Conservation (phyloP, 2,329 filamentous ascomycete genomes). For the Acephala macrosclerotiorum region DNA sequence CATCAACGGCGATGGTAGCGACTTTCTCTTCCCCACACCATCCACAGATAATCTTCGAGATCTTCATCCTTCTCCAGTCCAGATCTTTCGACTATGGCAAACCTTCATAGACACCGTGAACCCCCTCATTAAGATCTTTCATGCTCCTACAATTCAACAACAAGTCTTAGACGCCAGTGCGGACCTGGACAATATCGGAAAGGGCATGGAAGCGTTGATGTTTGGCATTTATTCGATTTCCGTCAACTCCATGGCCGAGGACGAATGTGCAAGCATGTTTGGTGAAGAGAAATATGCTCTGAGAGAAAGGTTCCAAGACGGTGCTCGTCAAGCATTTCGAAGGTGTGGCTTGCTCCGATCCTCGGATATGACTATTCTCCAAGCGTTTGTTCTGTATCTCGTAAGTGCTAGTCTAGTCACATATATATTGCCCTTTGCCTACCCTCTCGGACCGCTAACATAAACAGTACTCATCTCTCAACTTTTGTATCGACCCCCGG, state of each 20-base stretch:
- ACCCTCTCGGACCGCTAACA: constrained; percentile 12
- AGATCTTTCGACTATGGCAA: constrained; percentile 73
- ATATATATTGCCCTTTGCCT: not conserved
- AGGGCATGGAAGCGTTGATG: constrained; percentile 70
- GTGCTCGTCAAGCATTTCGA: constrained; percentile 68
- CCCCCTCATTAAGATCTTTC: constrained; percentile 72
- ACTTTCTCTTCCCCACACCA: constrained; percentile 57
- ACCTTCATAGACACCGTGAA: constrained; percentile 75
- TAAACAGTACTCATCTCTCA: constrained; percentile 40
- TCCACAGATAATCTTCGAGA: constrained; percentile 50
- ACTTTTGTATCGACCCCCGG: constrained; percentile 48
- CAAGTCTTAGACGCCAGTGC: constrained; percentile 68
- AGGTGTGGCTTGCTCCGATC: constrained; percentile 71
- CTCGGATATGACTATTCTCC: constrained; percentile 69
- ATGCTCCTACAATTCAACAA: constrained; percentile 70
- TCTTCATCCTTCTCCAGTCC: constrained; percentile 63
- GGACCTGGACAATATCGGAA: constrained; percentile 51
- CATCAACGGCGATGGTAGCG: constrained; percentile 28
- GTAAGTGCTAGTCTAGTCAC: constrained; percentile 50
- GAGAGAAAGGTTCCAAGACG: constrained; percentile 61
- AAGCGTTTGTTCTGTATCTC: constrained; percentile 72
- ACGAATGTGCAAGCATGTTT: constrained; percentile 59
- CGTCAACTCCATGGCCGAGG: constrained; percentile 63
- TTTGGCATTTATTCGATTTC: constrained; percentile 70
- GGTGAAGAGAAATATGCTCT: constrained; percentile 59